phyloP scores from a whole-genome alignment of 2,329 filamentous ascomycete species.

The Colletotrichum sp. region DNA sequence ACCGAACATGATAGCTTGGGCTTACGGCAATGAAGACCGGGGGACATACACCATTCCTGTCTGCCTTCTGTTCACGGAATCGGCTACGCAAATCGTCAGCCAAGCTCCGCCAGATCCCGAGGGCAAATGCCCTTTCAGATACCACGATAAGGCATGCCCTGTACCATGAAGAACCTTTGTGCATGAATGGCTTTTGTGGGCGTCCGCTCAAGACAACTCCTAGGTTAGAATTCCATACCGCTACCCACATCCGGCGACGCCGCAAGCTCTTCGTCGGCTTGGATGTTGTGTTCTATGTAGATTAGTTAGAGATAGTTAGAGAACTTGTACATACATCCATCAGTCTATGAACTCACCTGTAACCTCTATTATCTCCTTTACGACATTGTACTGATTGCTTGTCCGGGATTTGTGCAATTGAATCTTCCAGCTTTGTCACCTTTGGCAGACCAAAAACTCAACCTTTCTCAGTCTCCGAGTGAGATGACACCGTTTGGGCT shows the following conservation, averaged over 20 bases:
- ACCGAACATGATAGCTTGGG: not conserved
- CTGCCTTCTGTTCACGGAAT: not conserved
- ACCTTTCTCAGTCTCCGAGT: too few species aligned
- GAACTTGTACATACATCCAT: not conserved
- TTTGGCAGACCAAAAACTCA: too few species aligned
- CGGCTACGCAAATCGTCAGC: not conserved
- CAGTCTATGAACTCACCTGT: not conserved
- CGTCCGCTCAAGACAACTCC: not conserved
- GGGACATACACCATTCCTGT: not conserved
- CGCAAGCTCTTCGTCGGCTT: not conserved
- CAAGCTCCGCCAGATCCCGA: not conserved
- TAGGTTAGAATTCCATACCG: not conserved
- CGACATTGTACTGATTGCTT: not conserved
- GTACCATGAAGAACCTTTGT: not conserved
- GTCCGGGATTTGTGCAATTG: too few species aligned
- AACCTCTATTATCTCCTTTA: not conserved
- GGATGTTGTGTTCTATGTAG: not conserved
- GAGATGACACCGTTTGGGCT: too few species aligned
- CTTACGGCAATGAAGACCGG: not conserved
- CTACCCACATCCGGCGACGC: not conserved
- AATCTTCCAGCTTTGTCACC: too few species aligned
- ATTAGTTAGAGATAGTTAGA: not conserved
- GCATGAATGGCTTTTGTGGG: not conserved
- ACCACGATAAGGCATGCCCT: not conserved
- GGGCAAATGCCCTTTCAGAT: not conserved